phyloP scores from a whole-genome alignment of 768 basidiomycete genomes.

The Clathrus columnatus region DNA sequence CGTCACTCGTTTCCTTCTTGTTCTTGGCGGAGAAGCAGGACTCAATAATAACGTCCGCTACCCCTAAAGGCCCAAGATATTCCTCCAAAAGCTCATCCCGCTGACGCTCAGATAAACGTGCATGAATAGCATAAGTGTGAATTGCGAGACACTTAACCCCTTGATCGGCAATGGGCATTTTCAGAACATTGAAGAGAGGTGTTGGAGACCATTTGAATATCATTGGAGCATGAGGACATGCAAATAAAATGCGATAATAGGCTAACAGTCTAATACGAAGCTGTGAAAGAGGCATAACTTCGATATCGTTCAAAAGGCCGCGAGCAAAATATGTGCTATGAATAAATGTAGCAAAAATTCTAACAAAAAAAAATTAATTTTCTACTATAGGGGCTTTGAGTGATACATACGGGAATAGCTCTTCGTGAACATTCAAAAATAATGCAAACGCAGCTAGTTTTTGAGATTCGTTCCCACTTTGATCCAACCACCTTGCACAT shows the following conservation, averaged over 20 bases:
- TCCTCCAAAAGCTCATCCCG: constrained; percentile 55
- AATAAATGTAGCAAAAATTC: constrained; percentile 28
- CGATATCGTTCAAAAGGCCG: constrained; percentile 1
- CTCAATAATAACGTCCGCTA: constrained; percentile 54
- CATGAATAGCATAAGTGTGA: constrained; percentile 67
- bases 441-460: constrained; percentile 28
- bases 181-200: constrained; percentile 35
- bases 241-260: constrained; percentile 72
- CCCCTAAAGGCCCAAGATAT: constrained; percentile 49
- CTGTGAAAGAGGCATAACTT: constrained; percentile 31
- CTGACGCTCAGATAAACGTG: constrained; percentile 70
- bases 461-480: constrained; percentile 28
- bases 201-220: constrained; percentile 51
- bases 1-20: constrained; percentile 44
- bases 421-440: constrained; percentile 21
- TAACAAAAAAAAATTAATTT: constrained; percentile 8
- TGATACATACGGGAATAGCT: constrained; percentile 25
- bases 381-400: background rate
- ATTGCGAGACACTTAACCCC: constrained; percentile 66
- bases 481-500: constrained; percentile 73
- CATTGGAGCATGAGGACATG: constrained; percentile 59
- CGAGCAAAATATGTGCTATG: constrained; percentile 49
- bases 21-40: constrained; percentile 46
- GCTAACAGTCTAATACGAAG: constrained; percentile 67
- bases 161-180: constrained; percentile 47